These are phyloP conservation scores for Penicillium sp. DNA, from an alignment of 2,329 filamentous ascomycete species.

Conservation along the genomic window DNA sequence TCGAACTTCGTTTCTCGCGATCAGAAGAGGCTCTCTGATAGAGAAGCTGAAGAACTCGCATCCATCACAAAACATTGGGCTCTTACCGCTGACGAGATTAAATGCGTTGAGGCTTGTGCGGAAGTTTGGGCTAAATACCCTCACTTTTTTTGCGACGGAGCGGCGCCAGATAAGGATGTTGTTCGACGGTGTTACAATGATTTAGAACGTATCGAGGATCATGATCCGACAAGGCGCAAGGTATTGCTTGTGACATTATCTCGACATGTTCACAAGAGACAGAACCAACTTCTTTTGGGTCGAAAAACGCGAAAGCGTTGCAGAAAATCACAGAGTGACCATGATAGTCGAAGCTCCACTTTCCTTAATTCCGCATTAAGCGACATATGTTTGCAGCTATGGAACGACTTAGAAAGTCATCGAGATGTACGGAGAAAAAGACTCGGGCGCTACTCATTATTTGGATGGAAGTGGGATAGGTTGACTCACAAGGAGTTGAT, in stretches of 20 bases:
- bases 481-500: conserved; percentile 9
- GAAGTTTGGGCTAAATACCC: conserved; percentile 7
- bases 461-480: conserved; percentile 15
- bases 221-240: conserved; percentile 10
- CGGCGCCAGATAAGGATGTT: conserved; percentile 7
- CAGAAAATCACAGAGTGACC: conserved; percentile 14
- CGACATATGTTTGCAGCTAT: conserved; percentile 13
- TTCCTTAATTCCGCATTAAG: conserved; percentile 10
- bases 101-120: conserved; percentile 11
- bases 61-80: conserved; percentile 10
- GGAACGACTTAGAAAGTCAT: conserved; percentile 6
- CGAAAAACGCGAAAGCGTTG: conserved; percentile 10
- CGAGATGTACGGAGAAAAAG: conserved; percentile 7
- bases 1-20: conserved; percentile 13
- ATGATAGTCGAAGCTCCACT: conserved; percentile 7
- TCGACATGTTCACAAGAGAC: conserved; percentile 11
- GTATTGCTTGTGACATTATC: conserved; percentile 11
- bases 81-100: background rate
- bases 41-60: conserved; percentile 7
- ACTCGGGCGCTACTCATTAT: conserved; percentile 10
- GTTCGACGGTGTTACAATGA: conserved; percentile 8
- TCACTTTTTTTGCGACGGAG: conserved; percentile 6
- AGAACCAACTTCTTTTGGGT: conserved; percentile 3
- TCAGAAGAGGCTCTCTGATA: conserved; percentile 5
- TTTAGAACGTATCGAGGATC: conserved; percentile 5